Evolutionary conservation across 768 basidiomycete genomes (phyloP).

Genomic region (Gelatoporia subvermispora): DNA sequence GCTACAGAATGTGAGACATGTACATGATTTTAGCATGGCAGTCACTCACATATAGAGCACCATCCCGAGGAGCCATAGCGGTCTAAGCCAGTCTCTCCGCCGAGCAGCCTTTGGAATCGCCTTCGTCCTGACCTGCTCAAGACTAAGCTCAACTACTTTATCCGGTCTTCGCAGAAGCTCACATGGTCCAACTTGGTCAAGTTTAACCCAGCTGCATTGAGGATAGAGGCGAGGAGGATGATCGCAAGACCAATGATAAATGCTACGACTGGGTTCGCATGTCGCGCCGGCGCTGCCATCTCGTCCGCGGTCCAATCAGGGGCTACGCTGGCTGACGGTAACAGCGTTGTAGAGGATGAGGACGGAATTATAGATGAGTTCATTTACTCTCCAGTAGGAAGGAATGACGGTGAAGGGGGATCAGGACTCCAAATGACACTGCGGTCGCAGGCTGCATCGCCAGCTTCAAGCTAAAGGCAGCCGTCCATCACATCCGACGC

Average conservation of each 20-base stretch:
- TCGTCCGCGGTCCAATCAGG: conserved; percentile 7
- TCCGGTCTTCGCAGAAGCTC: neutral
- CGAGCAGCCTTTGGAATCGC: conserved; percentile 73
- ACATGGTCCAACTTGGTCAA: conserved; percentile 91
- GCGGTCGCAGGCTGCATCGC: no score
- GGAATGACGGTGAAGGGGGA: no score
- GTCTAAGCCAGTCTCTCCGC: conserved; percentile 73
- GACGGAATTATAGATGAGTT: conserved; percentile 4
- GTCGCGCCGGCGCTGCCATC: conserved; percentile 29
- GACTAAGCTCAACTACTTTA: neutral
- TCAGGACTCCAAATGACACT: no score
- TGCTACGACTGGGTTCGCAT: conserved; percentile 54
- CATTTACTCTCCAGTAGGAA: conserved; percentile 2
- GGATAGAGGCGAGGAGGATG: conserved; percentile 75
- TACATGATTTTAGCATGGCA: neutral
- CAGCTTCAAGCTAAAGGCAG: no score
- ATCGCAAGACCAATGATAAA: conserved; percentile 87
- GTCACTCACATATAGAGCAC: conserved; percentile 78
- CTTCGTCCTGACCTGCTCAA: conserved; percentile 59
- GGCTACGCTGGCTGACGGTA: neutral
- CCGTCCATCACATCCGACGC: neutral
- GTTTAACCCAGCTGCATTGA: conserved; percentile 91
- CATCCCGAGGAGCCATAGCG: conserved; percentile 91
- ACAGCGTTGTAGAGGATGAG: conserved; percentile 1
- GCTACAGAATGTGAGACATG: conserved; percentile 28